phyloP scores from a whole-genome alignment of 768 basidiomycete species.

The Hortiboletus campestris region DNA sequence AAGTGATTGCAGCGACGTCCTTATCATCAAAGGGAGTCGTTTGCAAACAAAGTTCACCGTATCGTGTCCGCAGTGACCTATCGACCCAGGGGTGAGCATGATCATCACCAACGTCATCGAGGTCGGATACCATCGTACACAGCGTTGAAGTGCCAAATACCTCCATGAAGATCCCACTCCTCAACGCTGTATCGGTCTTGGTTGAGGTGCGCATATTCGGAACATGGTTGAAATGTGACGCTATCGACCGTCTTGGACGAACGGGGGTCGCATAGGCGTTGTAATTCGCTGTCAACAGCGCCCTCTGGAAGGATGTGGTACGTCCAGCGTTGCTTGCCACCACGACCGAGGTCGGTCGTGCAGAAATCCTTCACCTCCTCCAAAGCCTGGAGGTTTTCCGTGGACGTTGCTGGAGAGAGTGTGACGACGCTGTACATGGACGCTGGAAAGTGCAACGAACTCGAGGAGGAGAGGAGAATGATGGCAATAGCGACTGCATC shows the following conservation, averaged over 20 bases:
- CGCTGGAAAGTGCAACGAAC: background rate
- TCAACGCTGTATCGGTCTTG: constrained; percentile 44
- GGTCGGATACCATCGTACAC: constrained; percentile 42
- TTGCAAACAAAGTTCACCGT: constrained; percentile 45
- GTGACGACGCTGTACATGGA: constrained; percentile 37
- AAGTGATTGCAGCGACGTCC: constrained; percentile 36
- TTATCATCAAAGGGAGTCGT: constrained; percentile 42
- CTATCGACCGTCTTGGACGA: constrained; percentile 36
- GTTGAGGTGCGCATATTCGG: constrained; percentile 32
- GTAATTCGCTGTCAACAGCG: constrained; percentile 39
- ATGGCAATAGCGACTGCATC: constrained; percentile 10
- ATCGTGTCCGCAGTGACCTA: constrained; percentile 49
- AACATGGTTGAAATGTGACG: constrained; percentile 45
- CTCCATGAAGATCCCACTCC: constrained; percentile 40
- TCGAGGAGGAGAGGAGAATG: constrained; percentile 14
- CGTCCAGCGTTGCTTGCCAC: constrained; percentile 52
- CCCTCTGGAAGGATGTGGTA: constrained; percentile 48
- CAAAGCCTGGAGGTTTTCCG: constrained; percentile 48
- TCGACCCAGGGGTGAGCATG: constrained; percentile 16
- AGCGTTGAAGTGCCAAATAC: constrained; percentile 44
- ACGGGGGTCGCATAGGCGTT: constrained; percentile 36
- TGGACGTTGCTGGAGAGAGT: constrained; percentile 43
- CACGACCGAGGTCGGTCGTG: constrained; percentile 52
- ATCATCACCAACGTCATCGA: constrained; percentile 22
- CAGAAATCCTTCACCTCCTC: constrained; percentile 53